Evolutionary conservation across 2,329 filamentous ascomycete genomes (phyloP), one percentile per base, ranked within the genome.

Genomic region (Botrytis paeoniae): DNA sequence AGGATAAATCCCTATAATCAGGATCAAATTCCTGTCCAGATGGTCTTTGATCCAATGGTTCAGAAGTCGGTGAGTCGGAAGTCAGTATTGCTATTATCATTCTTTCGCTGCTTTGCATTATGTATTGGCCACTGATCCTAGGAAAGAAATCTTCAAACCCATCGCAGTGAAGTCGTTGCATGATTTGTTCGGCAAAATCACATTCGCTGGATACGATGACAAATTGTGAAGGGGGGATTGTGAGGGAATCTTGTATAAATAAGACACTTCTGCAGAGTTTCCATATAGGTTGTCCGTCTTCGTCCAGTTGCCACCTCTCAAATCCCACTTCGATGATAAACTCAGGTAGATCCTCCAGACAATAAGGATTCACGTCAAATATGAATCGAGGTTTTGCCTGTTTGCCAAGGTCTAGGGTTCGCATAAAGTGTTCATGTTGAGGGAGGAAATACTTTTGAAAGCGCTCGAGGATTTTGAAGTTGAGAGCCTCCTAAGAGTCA

Each of bases 11-110:
- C n/a, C 51, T 8, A 54, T 29, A 16, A 1, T 29, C 14, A 3
- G n/a, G 51, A 54, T 54, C 51, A 9, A 7, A 8, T 1, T 54
- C 0, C n/a, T 29, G 5, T 54, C 51, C 51, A 8, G n/a, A 54
- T 0, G 14, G 51, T 54, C n/a, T 54, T 18, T 54, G n/a, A 29
- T 29, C 14, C 16, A 54, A 54, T 18, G 14, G 14, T 16, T 54
- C 51, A 29, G 0, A 8, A 29, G 0, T 1, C 3, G 14, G n/a
- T 4, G 51, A 18, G 3, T 18, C n/a, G 51, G n/a, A 29, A 54
- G 51, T 54, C 1, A n/a, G 2, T 29, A 18, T 29, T 54, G 51
- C 51, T 29, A 54, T 29, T 0, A 29, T 54, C 1, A n/a, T 29
- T 54, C 25, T 29, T 18, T 29, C 14, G n/a, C 14, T 54, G 51